A percentile compares a stretch with the other conserved stretches of the same genome.
These are phyloP conservation scores for Helotiales sp. DNA, from an alignment of 2,329 filamentous ascomycete genomes.

Conservation along the genomic window DNA sequence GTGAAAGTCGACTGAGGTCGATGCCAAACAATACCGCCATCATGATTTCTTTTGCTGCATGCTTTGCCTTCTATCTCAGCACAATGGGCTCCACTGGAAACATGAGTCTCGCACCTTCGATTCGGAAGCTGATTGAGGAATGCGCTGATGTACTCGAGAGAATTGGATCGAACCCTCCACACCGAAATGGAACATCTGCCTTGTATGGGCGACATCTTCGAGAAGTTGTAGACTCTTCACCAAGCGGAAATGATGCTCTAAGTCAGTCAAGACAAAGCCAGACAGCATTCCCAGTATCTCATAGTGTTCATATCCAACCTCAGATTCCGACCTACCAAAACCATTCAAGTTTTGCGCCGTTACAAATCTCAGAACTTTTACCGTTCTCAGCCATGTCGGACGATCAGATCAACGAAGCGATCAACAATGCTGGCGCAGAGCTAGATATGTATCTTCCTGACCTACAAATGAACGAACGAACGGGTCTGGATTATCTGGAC, in stretches of 20 bases:
- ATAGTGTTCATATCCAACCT: slow-evolving; percentile 3
- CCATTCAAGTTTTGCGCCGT: slow-evolving; percentile 6
- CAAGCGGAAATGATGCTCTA: slow-evolving; percentile 2
- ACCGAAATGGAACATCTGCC: slow-evolving; percentile 66
- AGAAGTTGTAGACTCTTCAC: slow-evolving; percentile 35
- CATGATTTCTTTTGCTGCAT: slow-evolving; percentile 78
- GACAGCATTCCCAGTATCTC: slow-evolving; percentile 9
- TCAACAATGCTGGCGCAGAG: slow-evolving; percentile 61
- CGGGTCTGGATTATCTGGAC: slow-evolving; percentile 23
- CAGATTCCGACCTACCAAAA: slow-evolving; percentile 6
- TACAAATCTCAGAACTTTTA: slow-evolving; percentile 43
- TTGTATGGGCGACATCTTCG: slow-evolving; percentile 57
- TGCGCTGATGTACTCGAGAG: slow-evolving; percentile 68
- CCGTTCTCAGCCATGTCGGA: slow-evolving; percentile 71
- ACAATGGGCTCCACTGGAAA: slow-evolving; percentile 54
- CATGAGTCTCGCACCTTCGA: slow-evolving; percentile 61
- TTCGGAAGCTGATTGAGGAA: slow-evolving; percentile 65
- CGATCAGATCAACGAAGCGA: slow-evolving; percentile 64
- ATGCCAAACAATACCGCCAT: slow-evolving; percentile 81
- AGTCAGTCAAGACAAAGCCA: slow-evolving; percentile 1
- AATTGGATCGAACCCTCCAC: slow-evolving; percentile 64
- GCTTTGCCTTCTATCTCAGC: slow-evolving; percentile 66
- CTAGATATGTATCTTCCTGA: slow-evolving; percentile 43
- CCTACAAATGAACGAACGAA: slow-evolving; percentile 29
- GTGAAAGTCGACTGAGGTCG: slow-evolving; percentile 66